Evolutionary conservation across 305 asterid genomes (phyloP).

Genomic region (Fraxinus floribunda): DNA sequence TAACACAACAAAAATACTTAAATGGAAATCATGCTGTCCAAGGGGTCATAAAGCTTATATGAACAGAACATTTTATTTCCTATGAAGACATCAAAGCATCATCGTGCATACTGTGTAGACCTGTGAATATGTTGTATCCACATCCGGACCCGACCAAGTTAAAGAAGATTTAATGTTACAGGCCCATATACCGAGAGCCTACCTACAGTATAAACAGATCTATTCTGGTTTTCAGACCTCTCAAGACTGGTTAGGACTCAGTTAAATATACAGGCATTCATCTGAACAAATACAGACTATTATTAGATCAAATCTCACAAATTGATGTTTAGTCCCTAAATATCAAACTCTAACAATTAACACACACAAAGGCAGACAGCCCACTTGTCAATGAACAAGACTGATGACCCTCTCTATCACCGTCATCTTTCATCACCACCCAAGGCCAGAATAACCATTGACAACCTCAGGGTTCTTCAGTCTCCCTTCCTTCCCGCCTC

Average conservation of each 20-base stretch:
- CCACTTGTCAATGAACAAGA: background rate
- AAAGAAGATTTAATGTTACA: background rate
- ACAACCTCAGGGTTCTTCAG: background rate
- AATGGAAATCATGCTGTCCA: background rate
- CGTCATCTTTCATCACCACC: background rate
- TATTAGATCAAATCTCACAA: background rate
- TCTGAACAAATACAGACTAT: background rate
- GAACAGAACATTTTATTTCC: background rate
- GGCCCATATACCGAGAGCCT: background rate
- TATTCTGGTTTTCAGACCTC: background rate
- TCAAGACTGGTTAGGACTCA: background rate
- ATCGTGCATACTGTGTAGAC: background rate
- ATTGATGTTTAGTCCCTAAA: background rate
- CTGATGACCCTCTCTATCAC: background rate
- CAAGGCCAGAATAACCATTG: background rate
- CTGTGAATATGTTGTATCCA: background rate
- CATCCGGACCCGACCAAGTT: background rate
- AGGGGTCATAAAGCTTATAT: background rate
- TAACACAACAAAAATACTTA: background rate
- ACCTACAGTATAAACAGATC: background rate
- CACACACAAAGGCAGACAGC: background rate
- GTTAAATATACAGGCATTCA: background rate
- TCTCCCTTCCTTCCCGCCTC: background rate
- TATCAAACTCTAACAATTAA: background rate
- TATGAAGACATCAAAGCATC: conserved; percentile 6